phyloP scores from a whole-genome alignment of 352 stramenopile species.

The Peronospora belbahrii region DNA sequence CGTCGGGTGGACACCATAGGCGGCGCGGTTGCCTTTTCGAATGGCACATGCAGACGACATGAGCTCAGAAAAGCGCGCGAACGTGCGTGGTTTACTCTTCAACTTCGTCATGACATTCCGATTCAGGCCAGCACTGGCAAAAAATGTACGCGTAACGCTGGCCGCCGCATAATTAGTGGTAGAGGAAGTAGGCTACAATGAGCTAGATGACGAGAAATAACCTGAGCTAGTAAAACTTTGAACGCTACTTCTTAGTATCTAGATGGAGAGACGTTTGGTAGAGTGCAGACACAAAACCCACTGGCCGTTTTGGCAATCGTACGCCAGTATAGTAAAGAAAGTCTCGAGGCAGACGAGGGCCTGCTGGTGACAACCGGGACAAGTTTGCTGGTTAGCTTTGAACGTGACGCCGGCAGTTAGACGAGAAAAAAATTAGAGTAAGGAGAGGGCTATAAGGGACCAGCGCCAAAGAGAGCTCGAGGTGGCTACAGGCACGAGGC shows the following conservation, averaged over 20 bases:
- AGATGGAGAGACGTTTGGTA: neutral
- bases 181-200: too few species aligned
- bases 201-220: too few species aligned
- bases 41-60: neutral
- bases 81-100: conserved; percentile 21
- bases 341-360: conserved; percentile 14
- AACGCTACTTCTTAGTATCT: conserved; percentile 1
- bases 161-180: neutral
- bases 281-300: conserved; percentile 10
- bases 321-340: conserved; percentile 14
- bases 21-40: too few species aligned
- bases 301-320: conserved; percentile 21
- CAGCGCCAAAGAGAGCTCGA: neutral
- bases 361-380: neutral
- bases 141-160: neutral
- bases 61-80: conserved; percentile 7
- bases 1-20: neutral
- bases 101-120: conserved; percentile 21
- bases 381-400: neutral
- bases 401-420: neutral
- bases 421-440: neutral
- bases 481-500: neutral
- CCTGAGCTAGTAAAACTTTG: too few species aligned
- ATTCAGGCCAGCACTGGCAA: conserved; percentile 6
- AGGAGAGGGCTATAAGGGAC: neutral